Percentiles rank a stretch among this genome's conserved stretches.
Evolutionary conservation across 2,329 filamentous ascomycete species (phyloP).

Genomic region (Chaetomiaceae sp.): DNA sequence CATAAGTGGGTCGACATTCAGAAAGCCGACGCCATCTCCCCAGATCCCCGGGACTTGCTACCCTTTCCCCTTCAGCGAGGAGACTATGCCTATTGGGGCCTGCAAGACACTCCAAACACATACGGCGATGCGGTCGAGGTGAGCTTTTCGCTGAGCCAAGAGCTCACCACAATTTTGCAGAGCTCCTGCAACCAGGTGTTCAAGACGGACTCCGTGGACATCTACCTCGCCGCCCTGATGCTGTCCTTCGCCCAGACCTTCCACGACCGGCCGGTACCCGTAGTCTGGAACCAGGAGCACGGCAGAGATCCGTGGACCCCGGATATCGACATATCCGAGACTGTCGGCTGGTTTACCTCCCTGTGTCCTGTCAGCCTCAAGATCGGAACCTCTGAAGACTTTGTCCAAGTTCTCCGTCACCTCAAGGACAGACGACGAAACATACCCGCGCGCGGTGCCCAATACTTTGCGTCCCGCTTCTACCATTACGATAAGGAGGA

Average conservation of each 20-base stretch:
- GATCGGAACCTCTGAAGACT: conserved; percentile 39
- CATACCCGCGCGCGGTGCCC: conserved; percentile 39
- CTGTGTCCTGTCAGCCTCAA: conserved; percentile 46
- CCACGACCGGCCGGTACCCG: conserved; percentile 43
- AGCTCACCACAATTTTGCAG: conserved; percentile 38
- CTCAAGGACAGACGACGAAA: conserved; percentile 47
- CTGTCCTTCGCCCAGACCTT: conserved; percentile 53
- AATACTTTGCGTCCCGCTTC: conserved; percentile 44
- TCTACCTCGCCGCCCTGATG: conserved; percentile 48
- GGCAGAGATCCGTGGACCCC: conserved; percentile 40
- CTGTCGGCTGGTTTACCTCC: conserved; percentile 56
- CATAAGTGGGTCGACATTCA: conserved; percentile 45
- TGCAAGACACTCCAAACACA: conserved; percentile 38
- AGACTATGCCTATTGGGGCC: conserved; percentile 43
- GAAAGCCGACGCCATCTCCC: conserved; percentile 31
- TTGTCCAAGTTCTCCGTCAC: conserved; percentile 45
- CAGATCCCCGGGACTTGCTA: conserved; percentile 27
- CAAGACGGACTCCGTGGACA: conserved; percentile 46
- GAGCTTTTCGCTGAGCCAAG: conserved; percentile 39
- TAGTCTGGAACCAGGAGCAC: conserved; percentile 49
- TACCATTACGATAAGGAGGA: conserved; percentile 30
- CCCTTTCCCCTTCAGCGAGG: conserved; percentile 36
- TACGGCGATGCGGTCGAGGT: conserved; percentile 39
- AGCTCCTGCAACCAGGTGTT: conserved; percentile 40
- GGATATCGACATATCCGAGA: conserved; percentile 47